Evolutionary conservation across 164 flowering plant genomes (phyloP).

Genomic region (Warburgia ugandensis): DNA sequence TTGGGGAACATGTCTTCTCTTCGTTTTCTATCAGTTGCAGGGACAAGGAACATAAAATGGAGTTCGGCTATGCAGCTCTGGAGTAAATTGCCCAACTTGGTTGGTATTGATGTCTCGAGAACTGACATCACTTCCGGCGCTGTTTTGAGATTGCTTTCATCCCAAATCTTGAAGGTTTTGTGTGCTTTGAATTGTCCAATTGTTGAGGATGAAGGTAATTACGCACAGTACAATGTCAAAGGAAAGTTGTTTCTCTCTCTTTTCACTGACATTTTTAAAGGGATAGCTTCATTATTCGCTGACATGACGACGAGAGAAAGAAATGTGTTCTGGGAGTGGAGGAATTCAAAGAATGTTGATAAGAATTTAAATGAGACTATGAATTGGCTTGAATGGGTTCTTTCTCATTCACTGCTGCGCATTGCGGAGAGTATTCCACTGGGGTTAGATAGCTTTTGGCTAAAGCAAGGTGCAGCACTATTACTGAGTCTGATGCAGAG

Average conservation of each 20-base stretch:
- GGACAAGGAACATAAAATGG: conserved; percentile 74
- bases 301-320: conserved; percentile 38
- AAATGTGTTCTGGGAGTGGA: conserved; percentile 62
- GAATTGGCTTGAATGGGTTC: conserved; percentile 87
- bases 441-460: conserved; percentile 79
- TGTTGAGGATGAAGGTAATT: conserved; percentile 60
- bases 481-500: conserved; percentile 82
- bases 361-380: conserved; percentile 53
- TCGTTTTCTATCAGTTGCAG: conserved; percentile 78
- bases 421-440: conserved; percentile 75
- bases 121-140: conserved; percentile 58
- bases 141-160: conserved; percentile 52
- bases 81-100: conserved; percentile 66
- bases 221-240: conserved; percentile 30
- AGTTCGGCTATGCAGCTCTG: conserved; percentile 46
- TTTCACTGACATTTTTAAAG: conserved; percentile 64
- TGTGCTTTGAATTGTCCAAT: conserved; percentile 73
- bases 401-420: conserved; percentile 74
- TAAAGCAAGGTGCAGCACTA: conserved; percentile 72
- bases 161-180: conserved; percentile 64
- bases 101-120: conserved; percentile 81
- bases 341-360: conserved; percentile 35
- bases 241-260: conserved; percentile 61
- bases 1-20: conserved; percentile 58
- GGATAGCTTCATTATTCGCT: conserved; percentile 50